These are phyloP conservation scores for Tricladium varicosporioides DNA, from an alignment of 2,329 filamentous ascomycete species.

Conservation along the genomic window DNA sequence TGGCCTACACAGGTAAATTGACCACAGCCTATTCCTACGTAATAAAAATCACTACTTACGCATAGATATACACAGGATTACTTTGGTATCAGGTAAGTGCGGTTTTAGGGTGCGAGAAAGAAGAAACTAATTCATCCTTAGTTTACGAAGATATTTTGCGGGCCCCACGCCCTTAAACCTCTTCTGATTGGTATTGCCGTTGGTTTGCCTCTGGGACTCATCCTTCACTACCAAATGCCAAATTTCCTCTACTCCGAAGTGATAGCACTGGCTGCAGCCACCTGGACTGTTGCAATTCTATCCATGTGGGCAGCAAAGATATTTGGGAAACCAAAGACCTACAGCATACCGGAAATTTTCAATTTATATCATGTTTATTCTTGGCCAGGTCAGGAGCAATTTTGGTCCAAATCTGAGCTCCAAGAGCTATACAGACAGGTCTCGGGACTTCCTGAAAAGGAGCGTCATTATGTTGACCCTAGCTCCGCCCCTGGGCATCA, in stretches of 20 bases:
- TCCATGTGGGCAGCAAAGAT: slow-evolving; percentile 48
- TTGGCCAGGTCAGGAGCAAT: no score
- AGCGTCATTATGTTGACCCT: no score
- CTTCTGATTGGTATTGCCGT: slow-evolving; percentile 44
- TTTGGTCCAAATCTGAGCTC: no score
- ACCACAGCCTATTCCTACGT: no score
- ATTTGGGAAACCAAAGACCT: slow-evolving; percentile 44
- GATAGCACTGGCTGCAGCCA: slow-evolving; percentile 45
- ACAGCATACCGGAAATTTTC: slow-evolving; percentile 26
- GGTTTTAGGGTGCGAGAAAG: not conserved
- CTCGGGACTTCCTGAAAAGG: no score
- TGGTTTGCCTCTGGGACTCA: slow-evolving; percentile 45
- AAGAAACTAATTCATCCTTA: slow-evolving; percentile 48
- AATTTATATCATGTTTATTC: not conserved
- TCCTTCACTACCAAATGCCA: slow-evolving; percentile 39
- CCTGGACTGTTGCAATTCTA: slow-evolving; percentile 52
- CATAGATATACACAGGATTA: slow-evolving; percentile 26
- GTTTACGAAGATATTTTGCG: slow-evolving; percentile 50
- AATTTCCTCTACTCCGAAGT: slow-evolving; percentile 44
- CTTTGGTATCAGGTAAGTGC: slow-evolving; percentile 44
- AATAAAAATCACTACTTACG: not conserved
- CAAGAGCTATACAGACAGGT: no score
- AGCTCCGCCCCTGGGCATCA: no score
- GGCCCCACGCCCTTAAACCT: slow-evolving; percentile 47
- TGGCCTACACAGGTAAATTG: slow-evolving; percentile 22